phyloP scores from a whole-genome alignment of 2,329 filamentous ascomycete genomes.

The Botryotinia narcissicola region DNA sequence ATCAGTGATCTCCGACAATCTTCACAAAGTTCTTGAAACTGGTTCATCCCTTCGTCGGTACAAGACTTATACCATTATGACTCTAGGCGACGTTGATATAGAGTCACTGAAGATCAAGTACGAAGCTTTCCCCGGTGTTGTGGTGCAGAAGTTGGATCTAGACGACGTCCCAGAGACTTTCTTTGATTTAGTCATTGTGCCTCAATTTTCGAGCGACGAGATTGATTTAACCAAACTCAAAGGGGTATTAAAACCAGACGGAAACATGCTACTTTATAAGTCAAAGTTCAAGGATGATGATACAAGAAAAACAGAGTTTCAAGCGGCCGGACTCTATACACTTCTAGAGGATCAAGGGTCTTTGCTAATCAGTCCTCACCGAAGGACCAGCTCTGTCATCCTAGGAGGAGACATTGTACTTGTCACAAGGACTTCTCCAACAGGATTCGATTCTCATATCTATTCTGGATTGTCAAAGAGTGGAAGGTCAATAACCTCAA shows the following conservation, averaged over 20 bases:
- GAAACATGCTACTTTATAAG: background rate
- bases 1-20: background rate
- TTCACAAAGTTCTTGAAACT: conserved; percentile 8
- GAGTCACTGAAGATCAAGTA: background rate
- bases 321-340: background rate
- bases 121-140: background rate
- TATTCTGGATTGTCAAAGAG: background rate
- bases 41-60: conserved; percentile 12
- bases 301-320: background rate
- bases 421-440: background rate
- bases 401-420: background rate
- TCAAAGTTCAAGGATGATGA: background rate
- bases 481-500: background rate
- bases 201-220: background rate
- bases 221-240: background rate
- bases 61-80: conserved; percentile 1
- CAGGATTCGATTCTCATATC: background rate
- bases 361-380: background rate
- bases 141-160: background rate
- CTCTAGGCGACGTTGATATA: background rate
- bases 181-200: conserved; percentile 6
- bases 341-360: background rate
- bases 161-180: background rate
- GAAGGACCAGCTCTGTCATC: no score
- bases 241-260: background rate